Evolutionary conservation across 305 asterid species (phyloP), one percentile per base, ranked within the genome.

Genomic region (Ajuga reptans): DNA sequence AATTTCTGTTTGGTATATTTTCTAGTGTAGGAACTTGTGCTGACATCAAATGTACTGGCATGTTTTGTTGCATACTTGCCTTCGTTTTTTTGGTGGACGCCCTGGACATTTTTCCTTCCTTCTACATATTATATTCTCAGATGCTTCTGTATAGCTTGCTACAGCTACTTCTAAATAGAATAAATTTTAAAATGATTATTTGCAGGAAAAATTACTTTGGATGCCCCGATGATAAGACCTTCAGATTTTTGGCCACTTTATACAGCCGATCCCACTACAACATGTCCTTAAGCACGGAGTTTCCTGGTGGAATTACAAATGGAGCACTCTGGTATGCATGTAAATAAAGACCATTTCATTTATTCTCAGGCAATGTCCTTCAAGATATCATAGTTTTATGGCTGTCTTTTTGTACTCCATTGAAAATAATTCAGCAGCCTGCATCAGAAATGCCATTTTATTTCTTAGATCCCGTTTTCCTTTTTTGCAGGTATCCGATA

Each of bases 201-300:
- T 81, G 45, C 87, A 92, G 98, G 89, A 90, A 75, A 80, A 57
- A 80, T 72, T 92, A 92, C 83, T 83, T 83, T 73, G 90, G 79
- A 58, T 90, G 97, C 82, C 98, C 98, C 29, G 98, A 92, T 78
- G 98, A 92, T 68, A 77, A 87, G 81, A 82, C 98, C 33, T 92
- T 90, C 85, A 84, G 77, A 84, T 87, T 63, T 76, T 79, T 89
- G 87, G 97, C 97, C 66, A 84, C 77, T 68, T 12, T 90, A 68
- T 90, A 90, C 75, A 92, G 98, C 80, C 79, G 66, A 57, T 88
- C 86, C 77, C 98, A 92, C 84, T 85, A 75, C 72, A 92, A 92
- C 83, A 92, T 92, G 98, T 92, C 98, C 69, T 85, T 62, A 42
- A 90, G 98, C 79, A 51, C 83, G 78, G 98, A 92, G 72, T 92